Evolutionary conservation across 75 land plant species (phyloP), one percentile per base, ranked within the genome.

Genomic region (Larix kaempferi): DNA sequence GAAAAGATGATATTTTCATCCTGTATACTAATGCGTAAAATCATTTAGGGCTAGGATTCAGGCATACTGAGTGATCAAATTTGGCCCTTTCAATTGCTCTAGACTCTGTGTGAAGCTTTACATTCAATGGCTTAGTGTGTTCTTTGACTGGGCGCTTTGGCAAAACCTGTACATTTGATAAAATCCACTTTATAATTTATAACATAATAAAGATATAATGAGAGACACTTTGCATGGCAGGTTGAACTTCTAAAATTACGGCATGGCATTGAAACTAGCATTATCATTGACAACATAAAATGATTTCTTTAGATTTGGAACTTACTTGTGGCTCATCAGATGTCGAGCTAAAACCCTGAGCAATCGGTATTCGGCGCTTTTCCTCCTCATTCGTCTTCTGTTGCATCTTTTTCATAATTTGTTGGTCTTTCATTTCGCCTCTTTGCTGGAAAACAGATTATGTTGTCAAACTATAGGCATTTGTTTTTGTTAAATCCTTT

Each of bases 331-430:
- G 88, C 41, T 86, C 88, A 77, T 84, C 86, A 7, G 86, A 84
- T 11, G 87, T 86, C 88, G 77, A 86, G 10, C 86, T 86, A 55
- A 86, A 66, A 0, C 88, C 88, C 62, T 86, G 88, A 7, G 88
- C 88, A 10, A 81, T 25, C 22, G 88, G 88, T 39, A 84, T 74
- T 1, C 87, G 75, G 27, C 65, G 37, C 19, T 77, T 81, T 55
- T 77, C 65, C 27, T 86, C 88, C 69, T 84, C 80, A 37, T 56
- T 63, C 49, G 77, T 49, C 64, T 71, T 41, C 41, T 80, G 27
- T 29, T 81, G 71, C 19, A 86, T 23, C 61, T 78, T 77, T 60
- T 84, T 81, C 59, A 80, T 29, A 54, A 81, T 81, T 57, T 85
- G 65, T 41, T 81, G 77, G 58, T 81, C 83, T 57, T 84, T 86